phyloP scores from a whole-genome alignment of 2,329 filamentous ascomycete genomes.

The Penicillium sp. region DNA sequence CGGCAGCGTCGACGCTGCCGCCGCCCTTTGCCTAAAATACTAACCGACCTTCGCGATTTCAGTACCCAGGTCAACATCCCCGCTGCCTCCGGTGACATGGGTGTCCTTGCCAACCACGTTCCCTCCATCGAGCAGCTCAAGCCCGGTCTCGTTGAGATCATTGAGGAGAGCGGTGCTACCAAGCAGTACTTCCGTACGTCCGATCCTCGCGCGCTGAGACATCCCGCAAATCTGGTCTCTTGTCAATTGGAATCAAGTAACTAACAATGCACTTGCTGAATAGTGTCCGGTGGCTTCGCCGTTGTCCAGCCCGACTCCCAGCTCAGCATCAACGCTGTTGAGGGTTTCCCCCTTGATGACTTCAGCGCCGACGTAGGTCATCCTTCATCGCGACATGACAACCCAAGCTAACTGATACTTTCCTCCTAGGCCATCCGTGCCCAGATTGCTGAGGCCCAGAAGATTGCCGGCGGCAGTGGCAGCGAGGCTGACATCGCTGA shows the following conservation, averaged over 20 bases:
- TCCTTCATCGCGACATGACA: not conserved
- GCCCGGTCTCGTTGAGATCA: constrained; percentile 90
- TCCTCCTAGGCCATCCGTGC: constrained; percentile 66
- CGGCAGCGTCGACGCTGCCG: constrained; percentile 14
- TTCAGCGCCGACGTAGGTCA: constrained; percentile 76
- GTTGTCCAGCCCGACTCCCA: constrained; percentile 92
- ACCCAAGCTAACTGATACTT: constrained; percentile 6
- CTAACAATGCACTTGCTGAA: constrained; percentile 20
- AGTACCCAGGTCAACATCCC: constrained; percentile 96
- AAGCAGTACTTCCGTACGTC: constrained; percentile 98
- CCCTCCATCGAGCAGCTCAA: constrained; percentile 98
- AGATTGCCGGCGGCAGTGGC: constrained; percentile 84
- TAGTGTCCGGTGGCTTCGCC: constrained; percentile 95
- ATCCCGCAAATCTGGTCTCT: constrained; percentile 4
- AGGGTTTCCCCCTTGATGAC: constrained; percentile 91
- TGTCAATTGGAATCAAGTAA: constrained; percentile 5
- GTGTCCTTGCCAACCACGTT: constrained; percentile 98
- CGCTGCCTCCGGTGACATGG: constrained; percentile 98
- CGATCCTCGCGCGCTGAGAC: constrained; percentile 15
- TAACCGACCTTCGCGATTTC: constrained; percentile 65
- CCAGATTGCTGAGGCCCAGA: constrained; percentile 93
- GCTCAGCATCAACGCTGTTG: constrained; percentile 97
- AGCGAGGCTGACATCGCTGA: constrained; percentile 98
- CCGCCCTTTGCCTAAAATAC: constrained; percentile 24
- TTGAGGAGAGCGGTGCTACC: constrained; percentile 82